phyloP scores from a whole-genome alignment of 495 filamentous ascomycete species.

The Neurospora sp. region DNA sequence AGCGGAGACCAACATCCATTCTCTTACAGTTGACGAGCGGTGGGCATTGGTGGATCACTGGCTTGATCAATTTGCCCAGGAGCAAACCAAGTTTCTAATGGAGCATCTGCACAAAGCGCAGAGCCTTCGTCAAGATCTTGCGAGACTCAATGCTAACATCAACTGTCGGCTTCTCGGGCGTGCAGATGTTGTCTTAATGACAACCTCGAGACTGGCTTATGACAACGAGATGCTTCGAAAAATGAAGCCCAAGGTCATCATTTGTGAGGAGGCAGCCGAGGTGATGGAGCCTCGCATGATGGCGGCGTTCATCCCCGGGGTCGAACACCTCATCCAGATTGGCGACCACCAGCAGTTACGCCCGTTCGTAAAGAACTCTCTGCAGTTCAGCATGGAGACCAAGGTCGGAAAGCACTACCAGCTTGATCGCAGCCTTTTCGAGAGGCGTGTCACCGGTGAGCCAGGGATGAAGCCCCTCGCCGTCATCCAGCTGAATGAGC shows the following conservation, averaged over 20 bases:
- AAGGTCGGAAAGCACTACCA: constrained; percentile 8
- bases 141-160: constrained; percentile 33
- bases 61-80: not conserved
- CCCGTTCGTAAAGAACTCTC: constrained; percentile 35
- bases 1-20: not conserved
- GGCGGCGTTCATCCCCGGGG: constrained; percentile 53
- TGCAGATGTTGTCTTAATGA: constrained; percentile 61
- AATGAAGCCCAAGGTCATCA: constrained; percentile 53
- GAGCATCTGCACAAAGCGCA: constrained; percentile 1
- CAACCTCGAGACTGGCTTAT: constrained; percentile 62
- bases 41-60: constrained; percentile 3
- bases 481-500: constrained; percentile 40
- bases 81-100: not conserved
- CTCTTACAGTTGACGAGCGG: not conserved
- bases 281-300: constrained; percentile 64
- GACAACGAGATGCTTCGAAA: constrained; percentile 52
- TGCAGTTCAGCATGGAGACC: constrained; percentile 15
- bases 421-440: constrained; percentile 21
- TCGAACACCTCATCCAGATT: constrained; percentile 70
- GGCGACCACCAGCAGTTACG: constrained; percentile 69
- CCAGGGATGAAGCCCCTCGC: constrained; percentile 9
- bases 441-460: constrained; percentile 16
- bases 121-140: constrained; percentile 13
- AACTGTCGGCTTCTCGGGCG: constrained; percentile 41
- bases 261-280: constrained; percentile 73